Evolutionary conservation across 2,329 filamentous ascomycete genomes (phyloP).

Genomic region (Aspergillus neotritici): DNA sequence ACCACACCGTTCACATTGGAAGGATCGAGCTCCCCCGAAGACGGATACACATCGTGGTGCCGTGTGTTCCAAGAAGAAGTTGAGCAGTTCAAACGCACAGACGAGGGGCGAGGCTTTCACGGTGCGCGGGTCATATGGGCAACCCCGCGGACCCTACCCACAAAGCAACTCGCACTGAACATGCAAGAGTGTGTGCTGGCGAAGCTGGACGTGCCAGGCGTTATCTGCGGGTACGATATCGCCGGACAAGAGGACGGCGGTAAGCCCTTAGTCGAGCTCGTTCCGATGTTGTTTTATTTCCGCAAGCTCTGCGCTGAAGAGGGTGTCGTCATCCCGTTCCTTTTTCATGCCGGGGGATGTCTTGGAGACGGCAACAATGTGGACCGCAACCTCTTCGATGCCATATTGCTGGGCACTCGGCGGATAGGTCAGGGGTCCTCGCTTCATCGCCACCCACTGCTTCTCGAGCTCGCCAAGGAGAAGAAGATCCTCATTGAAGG

Average conservation of each 20-base stretch:
- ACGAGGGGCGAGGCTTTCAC: conserved; percentile 73
- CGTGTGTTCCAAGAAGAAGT: conserved; percentile 72
- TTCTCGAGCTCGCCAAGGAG: conserved; percentile 83
- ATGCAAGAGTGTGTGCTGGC: conserved; percentile 85
- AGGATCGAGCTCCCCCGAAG: conserved; percentile 59
- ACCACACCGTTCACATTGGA: conserved; percentile 62
- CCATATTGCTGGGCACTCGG: conserved; percentile 76
- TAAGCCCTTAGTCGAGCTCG: conserved; percentile 66
- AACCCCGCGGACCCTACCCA: conserved; percentile 58
- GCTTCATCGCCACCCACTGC: conserved; percentile 82
- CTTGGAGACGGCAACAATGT: conserved; percentile 70
- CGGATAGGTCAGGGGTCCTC: conserved; percentile 87
- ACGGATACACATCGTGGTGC: conserved; percentile 65
- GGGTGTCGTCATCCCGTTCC: conserved; percentile 80
- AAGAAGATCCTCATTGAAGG: conserved; percentile 82
- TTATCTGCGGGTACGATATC: conserved; percentile 82
- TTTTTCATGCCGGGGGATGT: conserved; percentile 90
- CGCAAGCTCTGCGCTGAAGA: conserved; percentile 74
- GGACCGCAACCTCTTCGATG: conserved; percentile 84
- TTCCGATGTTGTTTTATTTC: conserved; percentile 91
- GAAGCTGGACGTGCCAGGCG: conserved; percentile 70
- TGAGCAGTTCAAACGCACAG: conserved; percentile 63
- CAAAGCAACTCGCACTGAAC: conserved; percentile 63
- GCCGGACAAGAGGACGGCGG: conserved; percentile 83
- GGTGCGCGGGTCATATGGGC: conserved; percentile 84